Conservation (phyloP, 2,329 filamentous ascomycete genomes). For the Claviceps paspali region DNA sequence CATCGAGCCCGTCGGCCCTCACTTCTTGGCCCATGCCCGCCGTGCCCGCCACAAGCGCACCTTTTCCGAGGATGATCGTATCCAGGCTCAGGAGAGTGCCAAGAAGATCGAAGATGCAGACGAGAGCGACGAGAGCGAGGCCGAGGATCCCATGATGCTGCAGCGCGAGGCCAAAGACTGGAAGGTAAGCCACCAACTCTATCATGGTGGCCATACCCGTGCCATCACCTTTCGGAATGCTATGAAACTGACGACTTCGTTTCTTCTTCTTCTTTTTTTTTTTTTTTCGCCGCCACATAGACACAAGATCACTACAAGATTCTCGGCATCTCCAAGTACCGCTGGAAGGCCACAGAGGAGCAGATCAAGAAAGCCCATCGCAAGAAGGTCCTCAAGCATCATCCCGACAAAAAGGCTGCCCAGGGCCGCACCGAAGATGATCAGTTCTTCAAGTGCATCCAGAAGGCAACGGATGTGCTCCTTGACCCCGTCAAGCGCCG, state of each 20-base stretch:
- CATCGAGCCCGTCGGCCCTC: constrained; percentile 89
- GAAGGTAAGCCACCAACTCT: constrained; percentile 54
- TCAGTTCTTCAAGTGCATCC: constrained; percentile 99
- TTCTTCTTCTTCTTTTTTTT: too few relatives aligned
- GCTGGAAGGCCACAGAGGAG: constrained; percentile 84
- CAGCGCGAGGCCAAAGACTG: constrained; percentile 94
- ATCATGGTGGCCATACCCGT: too few relatives aligned
- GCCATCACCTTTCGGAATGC: neutral
- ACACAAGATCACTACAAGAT: constrained; percentile 96
- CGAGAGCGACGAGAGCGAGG: constrained; percentile 79
- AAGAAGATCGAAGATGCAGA: constrained; percentile 93
- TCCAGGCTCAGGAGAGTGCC: constrained; percentile 85
- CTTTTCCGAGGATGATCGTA: constrained; percentile 95
- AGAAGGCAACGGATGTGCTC: constrained; percentile 90
- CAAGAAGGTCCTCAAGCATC: constrained; percentile 98
- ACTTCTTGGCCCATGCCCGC: constrained; percentile 94
- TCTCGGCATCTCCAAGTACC: constrained; percentile 81
- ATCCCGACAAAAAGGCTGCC: constrained; percentile 97
- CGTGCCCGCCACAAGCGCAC: constrained; percentile 93
- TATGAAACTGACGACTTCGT: neutral
- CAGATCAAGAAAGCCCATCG: constrained; percentile 98
- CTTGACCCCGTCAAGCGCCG: constrained; percentile 82
- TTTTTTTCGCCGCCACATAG: constrained; percentile 32
- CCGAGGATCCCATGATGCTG: constrained; percentile 85
- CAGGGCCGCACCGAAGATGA: constrained; percentile 79